Percentiles rank a stretch among this genome's conserved stretches.
Evolutionary conservation across 2,329 filamentous ascomycete genomes (phyloP).

Genomic region (Trichoderma breve): DNA sequence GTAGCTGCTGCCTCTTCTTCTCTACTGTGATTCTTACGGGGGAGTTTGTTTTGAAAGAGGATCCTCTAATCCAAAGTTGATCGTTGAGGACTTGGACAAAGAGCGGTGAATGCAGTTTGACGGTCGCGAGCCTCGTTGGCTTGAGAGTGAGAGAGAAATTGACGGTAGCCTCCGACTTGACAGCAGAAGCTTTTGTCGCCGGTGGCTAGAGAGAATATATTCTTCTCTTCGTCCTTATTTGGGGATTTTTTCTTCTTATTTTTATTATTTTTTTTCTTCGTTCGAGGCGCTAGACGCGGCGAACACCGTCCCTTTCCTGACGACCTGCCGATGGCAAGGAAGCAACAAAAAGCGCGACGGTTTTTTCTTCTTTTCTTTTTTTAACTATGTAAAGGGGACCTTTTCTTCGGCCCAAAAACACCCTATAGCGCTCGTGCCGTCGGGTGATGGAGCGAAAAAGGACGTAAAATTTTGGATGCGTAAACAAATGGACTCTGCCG

Average conservation of each 20-base stretch:
- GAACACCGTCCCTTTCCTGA: constrained; percentile 8
- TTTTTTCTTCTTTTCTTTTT: not conserved
- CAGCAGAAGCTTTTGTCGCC: not conserved
- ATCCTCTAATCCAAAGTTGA: constrained; percentile 38
- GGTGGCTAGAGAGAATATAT: not conserved
- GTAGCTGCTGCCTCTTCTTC: constrained; percentile 36
- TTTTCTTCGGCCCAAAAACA: not conserved
- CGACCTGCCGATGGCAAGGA: not conserved
- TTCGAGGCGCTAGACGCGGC: constrained; percentile 7
- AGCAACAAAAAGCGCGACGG: constrained; percentile 9
- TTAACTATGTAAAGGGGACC: constrained; percentile 12
- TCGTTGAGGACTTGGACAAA: constrained; percentile 58
- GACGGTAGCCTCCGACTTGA: not conserved
- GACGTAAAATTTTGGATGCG: not conserved
- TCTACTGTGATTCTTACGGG: constrained; percentile 28
- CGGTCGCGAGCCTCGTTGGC: constrained; percentile 36
- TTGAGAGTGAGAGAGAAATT: not conserved
- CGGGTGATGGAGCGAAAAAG: not conserved
- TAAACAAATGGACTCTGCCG: constrained; percentile 27
- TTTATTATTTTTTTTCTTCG: constrained; percentile 1
- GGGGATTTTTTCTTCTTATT: not conserved
- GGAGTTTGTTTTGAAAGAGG: constrained; percentile 23
- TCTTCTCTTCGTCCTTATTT: not conserved
- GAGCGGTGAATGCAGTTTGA: constrained; percentile 70
- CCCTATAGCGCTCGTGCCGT: not conserved